Evolutionary conservation across 495 filamentous ascomycete species (phyloP).

Genomic region (Penicillium turbatum): DNA sequence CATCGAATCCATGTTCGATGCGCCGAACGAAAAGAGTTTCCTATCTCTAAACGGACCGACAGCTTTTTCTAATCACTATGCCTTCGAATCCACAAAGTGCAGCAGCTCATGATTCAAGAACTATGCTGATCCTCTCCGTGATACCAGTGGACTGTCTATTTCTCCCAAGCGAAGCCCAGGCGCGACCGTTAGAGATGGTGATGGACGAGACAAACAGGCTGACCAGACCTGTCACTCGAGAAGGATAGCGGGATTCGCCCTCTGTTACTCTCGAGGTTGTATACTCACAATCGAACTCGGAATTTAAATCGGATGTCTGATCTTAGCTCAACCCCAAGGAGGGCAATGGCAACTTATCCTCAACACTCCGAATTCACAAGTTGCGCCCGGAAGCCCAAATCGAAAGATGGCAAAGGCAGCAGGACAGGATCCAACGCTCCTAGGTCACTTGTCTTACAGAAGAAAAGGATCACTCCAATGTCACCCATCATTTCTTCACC

Average conservation of each 20-base stretch:
- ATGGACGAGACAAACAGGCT: not conserved
- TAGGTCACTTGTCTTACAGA: not conserved
- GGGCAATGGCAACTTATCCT: not conserved
- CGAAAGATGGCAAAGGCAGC: not conserved
- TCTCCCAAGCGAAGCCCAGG: not conserved
- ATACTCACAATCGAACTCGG: not conserved
- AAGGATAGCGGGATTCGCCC: not conserved
- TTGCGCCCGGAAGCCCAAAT: not conserved
- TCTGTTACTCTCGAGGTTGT: not conserved
- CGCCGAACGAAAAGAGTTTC: not conserved
- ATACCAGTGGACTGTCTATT: not conserved
- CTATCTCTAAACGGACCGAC: not conserved
- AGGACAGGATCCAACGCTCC: not conserved
- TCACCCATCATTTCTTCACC: not conserved
- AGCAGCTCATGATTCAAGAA: not conserved
- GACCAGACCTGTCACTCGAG: not conserved
- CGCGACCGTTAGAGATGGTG: not conserved
- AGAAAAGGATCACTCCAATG: not conserved
- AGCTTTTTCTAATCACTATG: not conserved
- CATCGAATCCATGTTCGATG: not conserved
- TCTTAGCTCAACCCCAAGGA: not conserved
- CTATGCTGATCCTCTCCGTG: not conserved
- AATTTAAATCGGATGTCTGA: constrained; percentile 1
- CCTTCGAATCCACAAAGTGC: not conserved
- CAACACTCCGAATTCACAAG: not conserved